Conservation (phyloP, 2,329 filamentous ascomycete genomes). For the Neophaeococcomyces aloes region DNA sequence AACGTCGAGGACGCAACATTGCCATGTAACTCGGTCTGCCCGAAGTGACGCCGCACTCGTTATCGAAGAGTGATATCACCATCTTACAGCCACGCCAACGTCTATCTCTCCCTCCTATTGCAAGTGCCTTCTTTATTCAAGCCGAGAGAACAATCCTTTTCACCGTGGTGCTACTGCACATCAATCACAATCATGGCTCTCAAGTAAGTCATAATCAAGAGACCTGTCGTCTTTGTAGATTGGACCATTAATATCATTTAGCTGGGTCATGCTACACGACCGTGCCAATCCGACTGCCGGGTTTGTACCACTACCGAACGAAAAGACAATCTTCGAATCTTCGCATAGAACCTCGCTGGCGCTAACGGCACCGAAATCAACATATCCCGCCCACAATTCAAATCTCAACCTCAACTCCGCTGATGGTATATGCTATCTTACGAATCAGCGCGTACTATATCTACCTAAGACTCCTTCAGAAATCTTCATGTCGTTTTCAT, state of each 20-base stretch:
- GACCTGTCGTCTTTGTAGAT: no score
- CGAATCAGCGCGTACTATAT: slow-evolving; percentile 80
- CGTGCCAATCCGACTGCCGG: slow-evolving; percentile 39
- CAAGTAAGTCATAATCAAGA: no score
- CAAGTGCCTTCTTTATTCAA: no score
- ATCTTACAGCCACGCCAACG: no score
- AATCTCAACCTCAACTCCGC: slow-evolving; percentile 59
- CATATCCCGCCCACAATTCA: slow-evolving; percentile 51
- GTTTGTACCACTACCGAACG: slow-evolving; percentile 75
- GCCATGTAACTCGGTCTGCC: no score
- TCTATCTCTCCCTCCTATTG: no score
- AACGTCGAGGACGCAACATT: no score
- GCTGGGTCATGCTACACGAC: slow-evolving; percentile 82
- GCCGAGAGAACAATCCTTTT: no score
- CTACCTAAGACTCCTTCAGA: slow-evolving; percentile 60
- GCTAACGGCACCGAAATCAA: slow-evolving; percentile 56
- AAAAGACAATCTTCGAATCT: slow-evolving; percentile 70
- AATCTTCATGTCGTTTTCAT: slow-evolving; percentile 74
- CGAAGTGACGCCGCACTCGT: no score
- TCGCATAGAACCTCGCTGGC: slow-evolving; percentile 68
- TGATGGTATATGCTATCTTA: slow-evolving; percentile 66
- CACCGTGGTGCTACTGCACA: no score
- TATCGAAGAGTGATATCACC: no score
- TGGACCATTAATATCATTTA: slow-evolving; percentile 29
- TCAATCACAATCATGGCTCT: no score